Base-by-base conservation (phyloP, 495 filamentous ascomycete genomes). In the Aspergillus saccharolyticus region DNA sequence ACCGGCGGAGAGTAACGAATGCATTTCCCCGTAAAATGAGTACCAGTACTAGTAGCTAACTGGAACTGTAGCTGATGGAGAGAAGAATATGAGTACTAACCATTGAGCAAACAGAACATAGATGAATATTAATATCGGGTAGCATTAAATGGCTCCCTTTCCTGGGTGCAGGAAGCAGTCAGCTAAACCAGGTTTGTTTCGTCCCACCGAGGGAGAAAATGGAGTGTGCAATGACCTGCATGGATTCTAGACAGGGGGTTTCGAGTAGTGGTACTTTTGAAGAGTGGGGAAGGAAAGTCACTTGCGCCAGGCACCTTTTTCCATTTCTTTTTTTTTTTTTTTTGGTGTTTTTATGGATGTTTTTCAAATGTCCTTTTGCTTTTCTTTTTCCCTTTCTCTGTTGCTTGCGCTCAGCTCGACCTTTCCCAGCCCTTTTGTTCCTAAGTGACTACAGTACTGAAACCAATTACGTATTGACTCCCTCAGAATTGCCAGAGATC, bases 181-280 rank as follows among this genome's bases (percentile, higher is more conserved):
- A 12, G 21, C 49, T 58, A 58, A 54, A 42, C 57, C 51, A 6
- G 46, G 10, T 49, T 21, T 49, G 44, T 39, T 33, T 43, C 21
- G 58, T 55, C 55, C 58, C 53, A 61, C 58, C 58, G 54, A 54
- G n/a, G 9, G 42, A 44, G 42, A 42, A 15, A n/a, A 18, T 17
- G 45, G 22, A 21, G 55, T 55, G 54, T 59, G 55, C 50, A 48
- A 63, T 44, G 44, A 54, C 53, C 52, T 60, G 57, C 61, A 63
- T 59, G 22, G 28, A 39, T 39, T 44, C 60, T 55, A n/a, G 55
- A 63, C 62, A 64, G 55, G 62, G 62, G 58, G 58, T 60, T 10
- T 12, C 33, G 33, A 39, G 33, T 28, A 9, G 25, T 39, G 33
- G 33, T 39, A 39, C 33, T 39, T 39, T 39, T 39, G 33, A 12